Evolutionary conservation across 2,329 filamentous ascomycete species (phyloP).

Genomic region (Aspergillus tubingensis): DNA sequence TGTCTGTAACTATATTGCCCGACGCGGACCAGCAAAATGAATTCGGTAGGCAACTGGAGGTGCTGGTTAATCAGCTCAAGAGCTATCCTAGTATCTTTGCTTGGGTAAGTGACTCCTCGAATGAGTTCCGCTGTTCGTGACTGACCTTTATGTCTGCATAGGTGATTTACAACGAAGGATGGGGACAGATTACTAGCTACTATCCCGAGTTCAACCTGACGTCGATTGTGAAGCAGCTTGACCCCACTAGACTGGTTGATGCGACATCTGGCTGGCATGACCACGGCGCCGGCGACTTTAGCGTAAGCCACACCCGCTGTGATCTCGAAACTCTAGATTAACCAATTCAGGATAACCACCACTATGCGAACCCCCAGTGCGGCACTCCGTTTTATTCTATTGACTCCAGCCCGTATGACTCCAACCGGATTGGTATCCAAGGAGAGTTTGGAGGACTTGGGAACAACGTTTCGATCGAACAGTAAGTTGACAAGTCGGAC

Average conservation of each 20-base stretch:
- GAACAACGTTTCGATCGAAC: constrained; percentile 62
- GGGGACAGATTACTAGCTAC: constrained; percentile 59
- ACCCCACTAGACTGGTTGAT: constrained; percentile 66
- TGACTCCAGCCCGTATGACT: constrained; percentile 58
- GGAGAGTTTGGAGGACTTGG: constrained; percentile 73
- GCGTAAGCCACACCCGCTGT: constrained; percentile 27
- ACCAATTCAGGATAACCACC: constrained; percentile 62
- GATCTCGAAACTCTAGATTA: background rate
- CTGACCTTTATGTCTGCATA: constrained; percentile 21
- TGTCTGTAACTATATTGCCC: constrained; percentile 30
- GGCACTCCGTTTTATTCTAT: constrained; percentile 68
- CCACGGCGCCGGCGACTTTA: constrained; percentile 67
- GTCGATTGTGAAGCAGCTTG: constrained; percentile 56
- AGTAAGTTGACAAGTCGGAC: constrained; percentile 48
- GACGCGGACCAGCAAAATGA: constrained; percentile 59
- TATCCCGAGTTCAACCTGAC: constrained; percentile 62
- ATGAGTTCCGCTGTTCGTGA: background rate
- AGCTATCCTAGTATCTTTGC: constrained; percentile 66
- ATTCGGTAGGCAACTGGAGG: constrained; percentile 63
- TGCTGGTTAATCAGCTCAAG: constrained; percentile 64
- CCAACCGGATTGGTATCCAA: constrained; percentile 64
- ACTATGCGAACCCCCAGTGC: constrained; percentile 71
- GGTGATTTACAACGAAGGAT: constrained; percentile 73
- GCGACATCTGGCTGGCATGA: constrained; percentile 67
- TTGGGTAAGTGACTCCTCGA: constrained; percentile 52